These are phyloP conservation scores for Aspergillus diversus DNA, from an alignment of 495 filamentous ascomycete genomes.

Conservation along the genomic window DNA sequence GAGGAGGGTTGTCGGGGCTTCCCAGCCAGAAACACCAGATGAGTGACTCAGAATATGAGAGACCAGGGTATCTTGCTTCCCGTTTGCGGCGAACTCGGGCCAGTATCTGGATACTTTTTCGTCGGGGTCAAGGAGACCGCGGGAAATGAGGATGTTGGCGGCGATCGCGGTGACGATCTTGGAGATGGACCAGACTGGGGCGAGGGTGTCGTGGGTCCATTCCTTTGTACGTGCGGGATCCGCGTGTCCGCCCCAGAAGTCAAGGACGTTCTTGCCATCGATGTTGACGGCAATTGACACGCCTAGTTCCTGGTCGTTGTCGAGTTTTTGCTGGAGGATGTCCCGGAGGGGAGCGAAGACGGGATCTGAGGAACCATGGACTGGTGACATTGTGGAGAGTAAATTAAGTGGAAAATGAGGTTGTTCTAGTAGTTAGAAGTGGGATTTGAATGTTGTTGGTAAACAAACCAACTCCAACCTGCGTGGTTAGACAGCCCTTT, in stretches of 20 bases:
- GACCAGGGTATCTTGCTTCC: constrained; percentile 44
- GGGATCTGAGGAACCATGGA: constrained; percentile 38
- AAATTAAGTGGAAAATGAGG: no score
- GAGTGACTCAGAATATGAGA: constrained; percentile 46
- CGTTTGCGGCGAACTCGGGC: constrained; percentile 49
- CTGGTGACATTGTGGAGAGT: constrained; percentile 29
- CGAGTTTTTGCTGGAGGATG: constrained; percentile 32
- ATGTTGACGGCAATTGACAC: constrained; percentile 46
- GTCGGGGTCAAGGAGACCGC: constrained; percentile 40
- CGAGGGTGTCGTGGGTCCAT: constrained; percentile 46
- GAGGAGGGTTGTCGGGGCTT: constrained; percentile 30
- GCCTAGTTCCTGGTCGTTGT: constrained; percentile 40
- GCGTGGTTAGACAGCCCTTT: no score
- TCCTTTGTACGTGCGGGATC: constrained; percentile 30
- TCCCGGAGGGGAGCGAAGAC: constrained; percentile 37
- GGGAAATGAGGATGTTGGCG: constrained; percentile 38
- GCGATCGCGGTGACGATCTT: constrained; percentile 45
- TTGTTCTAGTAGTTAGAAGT: no score
- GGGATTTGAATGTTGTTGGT: no score
- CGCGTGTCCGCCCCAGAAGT: constrained; percentile 50
- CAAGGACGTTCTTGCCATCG: constrained; percentile 44
- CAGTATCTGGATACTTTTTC: constrained; percentile 47
- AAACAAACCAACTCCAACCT: no score
- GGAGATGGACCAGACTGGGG: constrained; percentile 41
- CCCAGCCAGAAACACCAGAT: constrained; percentile 42